Evolutionary conservation across 2,329 filamentous ascomycete genomes (phyloP).

Genomic region (Botryotinia convoluta): DNA sequence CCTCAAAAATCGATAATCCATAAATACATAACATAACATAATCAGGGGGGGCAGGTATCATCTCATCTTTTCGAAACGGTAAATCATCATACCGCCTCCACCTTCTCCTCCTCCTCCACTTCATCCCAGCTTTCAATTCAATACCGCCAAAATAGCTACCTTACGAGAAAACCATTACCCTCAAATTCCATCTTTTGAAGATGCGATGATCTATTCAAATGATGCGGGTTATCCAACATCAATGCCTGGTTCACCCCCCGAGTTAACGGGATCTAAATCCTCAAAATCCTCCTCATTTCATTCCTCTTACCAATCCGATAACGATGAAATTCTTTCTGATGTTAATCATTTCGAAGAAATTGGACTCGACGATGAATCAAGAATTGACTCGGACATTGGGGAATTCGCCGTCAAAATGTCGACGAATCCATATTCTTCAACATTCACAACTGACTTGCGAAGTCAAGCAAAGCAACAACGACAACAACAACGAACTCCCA

Average conservation of each 20-base stretch:
- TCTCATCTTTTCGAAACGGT: constrained; percentile 16
- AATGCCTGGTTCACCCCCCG: constrained; percentile 66
- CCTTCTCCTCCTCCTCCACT: neutral
- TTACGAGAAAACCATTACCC: constrained; percentile 33
- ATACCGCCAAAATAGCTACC: constrained; percentile 38
- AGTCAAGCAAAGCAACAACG: constrained; percentile 27
- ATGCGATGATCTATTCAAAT: constrained; percentile 32
- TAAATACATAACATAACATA: neutral
- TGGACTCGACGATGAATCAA: constrained; percentile 69
- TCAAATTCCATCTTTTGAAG: constrained; percentile 28
- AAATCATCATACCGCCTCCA: neutral
- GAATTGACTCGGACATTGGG: constrained; percentile 33
- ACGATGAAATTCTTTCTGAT: constrained; percentile 67
- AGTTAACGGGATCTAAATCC: constrained; percentile 80
- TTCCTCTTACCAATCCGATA: constrained; percentile 71
- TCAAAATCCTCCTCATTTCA: constrained; percentile 88
- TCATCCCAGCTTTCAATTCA: constrained; percentile 3
- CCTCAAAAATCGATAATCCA: neutral
- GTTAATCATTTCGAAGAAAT: constrained; percentile 91
- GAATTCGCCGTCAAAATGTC: constrained; percentile 34
- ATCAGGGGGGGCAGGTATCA: constrained; percentile 14
- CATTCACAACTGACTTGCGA: constrained; percentile 31
- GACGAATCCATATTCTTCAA: constrained; percentile 34
- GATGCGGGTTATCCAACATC: constrained; percentile 28
- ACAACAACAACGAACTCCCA: constrained; percentile 30